Conservation (phyloP, 2,329 filamentous ascomycete genomes). For the Stagonosporopsis cucurbitacearum region DNA sequence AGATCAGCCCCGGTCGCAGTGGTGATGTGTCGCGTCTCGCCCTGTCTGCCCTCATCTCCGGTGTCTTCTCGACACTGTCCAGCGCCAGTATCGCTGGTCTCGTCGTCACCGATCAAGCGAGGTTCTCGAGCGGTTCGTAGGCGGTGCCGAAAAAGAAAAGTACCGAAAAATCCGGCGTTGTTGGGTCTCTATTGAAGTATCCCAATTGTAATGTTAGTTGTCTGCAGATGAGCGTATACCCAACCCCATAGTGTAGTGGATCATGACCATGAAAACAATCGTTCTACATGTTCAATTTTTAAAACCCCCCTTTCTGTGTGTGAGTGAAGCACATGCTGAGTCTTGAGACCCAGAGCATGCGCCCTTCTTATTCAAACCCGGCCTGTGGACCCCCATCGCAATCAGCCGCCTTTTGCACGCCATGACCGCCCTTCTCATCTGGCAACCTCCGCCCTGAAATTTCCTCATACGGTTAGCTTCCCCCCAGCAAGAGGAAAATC, state of each 20-base stretch:
- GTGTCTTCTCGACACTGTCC: slow-evolving; percentile 79
- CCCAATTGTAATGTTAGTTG: slow-evolving; percentile 21
- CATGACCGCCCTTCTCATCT: slow-evolving; percentile 13
- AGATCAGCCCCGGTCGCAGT: slow-evolving; percentile 75
- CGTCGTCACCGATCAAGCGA: slow-evolving; percentile 57
- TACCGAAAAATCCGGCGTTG: slow-evolving; percentile 5
- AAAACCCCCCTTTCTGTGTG: background rate
- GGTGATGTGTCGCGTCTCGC: slow-evolving; percentile 80
- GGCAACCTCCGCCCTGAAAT: slow-evolving; percentile 8
- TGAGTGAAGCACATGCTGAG: background rate
- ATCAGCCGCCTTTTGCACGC: slow-evolving; percentile 18
- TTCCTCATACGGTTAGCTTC: slow-evolving; percentile 16
- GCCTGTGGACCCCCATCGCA: slow-evolving; percentile 12
- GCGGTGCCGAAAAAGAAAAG: slow-evolving; percentile 2
- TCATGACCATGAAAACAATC: slow-evolving; percentile 11
- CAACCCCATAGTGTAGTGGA: slow-evolving; percentile 14
- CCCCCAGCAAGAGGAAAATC: slow-evolving; percentile 6
- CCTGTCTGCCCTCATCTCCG: slow-evolving; percentile 76
- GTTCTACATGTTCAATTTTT: background rate
- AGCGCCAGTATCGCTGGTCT: slow-evolving; percentile 67
- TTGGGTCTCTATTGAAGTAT: background rate
- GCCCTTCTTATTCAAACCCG: slow-evolving; percentile 13
- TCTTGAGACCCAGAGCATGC: slow-evolving; percentile 1
- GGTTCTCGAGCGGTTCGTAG: slow-evolving; percentile 31
- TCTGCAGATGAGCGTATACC: slow-evolving; percentile 19